Evolutionary conservation across 176 grass and related monocot species (phyloP), one percentile per base, ranked within the genome.

Genomic region (Oryza glaberrima): DNA sequence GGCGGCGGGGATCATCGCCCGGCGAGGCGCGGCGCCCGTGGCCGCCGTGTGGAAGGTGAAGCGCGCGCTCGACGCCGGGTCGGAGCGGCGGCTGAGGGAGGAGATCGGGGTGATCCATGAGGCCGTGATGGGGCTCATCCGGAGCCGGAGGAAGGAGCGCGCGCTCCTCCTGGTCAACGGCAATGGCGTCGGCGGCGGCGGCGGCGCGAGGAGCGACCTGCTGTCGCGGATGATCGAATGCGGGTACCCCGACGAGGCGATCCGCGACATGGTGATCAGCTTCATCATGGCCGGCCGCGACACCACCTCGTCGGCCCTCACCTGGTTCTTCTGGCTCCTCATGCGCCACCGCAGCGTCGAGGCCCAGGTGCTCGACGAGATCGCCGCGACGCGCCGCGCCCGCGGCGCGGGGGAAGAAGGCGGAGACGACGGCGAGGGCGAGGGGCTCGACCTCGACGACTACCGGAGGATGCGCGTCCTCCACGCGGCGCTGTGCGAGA

Each of bases 191-290:
- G 69, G 2, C 63, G 51, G 60, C 65, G 23, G 0, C 47, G 69
- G 2, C 63, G 51, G 19, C 2, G 19, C 3, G 16, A 70, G 77
- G 73, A 92, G 68, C 36, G 96, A 98, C 83, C 82, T 98, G 11
- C 84, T 98, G 47, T 98, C 96, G 56, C 88, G 93, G 77, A 88
- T 98, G 86, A 90, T 95, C 17, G 70, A 84, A 45, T 89, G 85
- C 61, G 93, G 87, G 38, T 92, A 95, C 82, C 41, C 83, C 0
- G 93, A 95, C 72, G 91, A 95, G 81, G 89, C 78, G 13, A 93
- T 95, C 75, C 88, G 96, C 1, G 96, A 98, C 79, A 98, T 98
- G 96, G 96, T 88, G 17, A 94, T 98, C 74, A 98, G 96, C 80
- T 98, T 98, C 77, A 86, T 98, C 67, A 88, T 98, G 89, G 96